Evolutionary conservation across 768 basidiomycete species (phyloP).

Genomic region (Boletellus emodensis): DNA sequence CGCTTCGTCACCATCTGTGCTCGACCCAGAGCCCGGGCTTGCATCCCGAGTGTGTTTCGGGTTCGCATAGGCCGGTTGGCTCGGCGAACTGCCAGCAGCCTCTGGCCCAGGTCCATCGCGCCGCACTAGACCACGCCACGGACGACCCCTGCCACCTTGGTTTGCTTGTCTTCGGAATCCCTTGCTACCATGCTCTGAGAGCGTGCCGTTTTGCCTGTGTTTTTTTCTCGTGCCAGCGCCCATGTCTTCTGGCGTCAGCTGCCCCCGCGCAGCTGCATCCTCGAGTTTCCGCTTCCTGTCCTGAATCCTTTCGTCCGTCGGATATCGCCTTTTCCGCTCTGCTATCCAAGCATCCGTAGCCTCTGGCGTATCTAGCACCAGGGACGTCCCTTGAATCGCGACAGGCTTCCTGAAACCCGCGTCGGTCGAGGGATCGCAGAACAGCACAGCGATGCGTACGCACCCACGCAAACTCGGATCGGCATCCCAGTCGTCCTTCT

Average conservation of each 20-base stretch:
- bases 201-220: slow-evolving; percentile 27
- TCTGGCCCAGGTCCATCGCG: neutral
- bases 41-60: slow-evolving; percentile 1
- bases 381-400: slow-evolving; percentile 73
- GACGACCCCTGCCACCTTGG: slow-evolving; percentile 33
- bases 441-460: slow-evolving; percentile 9
- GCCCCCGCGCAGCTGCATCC: slow-evolving; percentile 78
- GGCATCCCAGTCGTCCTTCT: slow-evolving; percentile 69
- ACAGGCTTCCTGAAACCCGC: slow-evolving; percentile 54
- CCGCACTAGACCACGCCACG: slow-evolving; percentile 10
- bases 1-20: slow-evolving; percentile 38
- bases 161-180: slow-evolving; percentile 5
- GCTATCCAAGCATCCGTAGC: slow-evolving; percentile 75
- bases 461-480: slow-evolving; percentile 81
- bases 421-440: slow-evolving; percentile 5
- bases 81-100: neutral
- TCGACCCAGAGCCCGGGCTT: slow-evolving; percentile 20
- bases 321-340: slow-evolving; percentile 86
- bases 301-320: slow-evolving; percentile 60
- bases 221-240: slow-evolving; percentile 43
- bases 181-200: slow-evolving; percentile 1
- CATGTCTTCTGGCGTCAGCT: slow-evolving; percentile 51
- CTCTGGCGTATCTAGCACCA: slow-evolving; percentile 78
- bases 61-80: neutral
- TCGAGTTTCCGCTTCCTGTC: slow-evolving; percentile 80